Evolutionary conservation across 169 alveolate species (phyloP).

Genomic region (Plasmodium vivax): DNA sequence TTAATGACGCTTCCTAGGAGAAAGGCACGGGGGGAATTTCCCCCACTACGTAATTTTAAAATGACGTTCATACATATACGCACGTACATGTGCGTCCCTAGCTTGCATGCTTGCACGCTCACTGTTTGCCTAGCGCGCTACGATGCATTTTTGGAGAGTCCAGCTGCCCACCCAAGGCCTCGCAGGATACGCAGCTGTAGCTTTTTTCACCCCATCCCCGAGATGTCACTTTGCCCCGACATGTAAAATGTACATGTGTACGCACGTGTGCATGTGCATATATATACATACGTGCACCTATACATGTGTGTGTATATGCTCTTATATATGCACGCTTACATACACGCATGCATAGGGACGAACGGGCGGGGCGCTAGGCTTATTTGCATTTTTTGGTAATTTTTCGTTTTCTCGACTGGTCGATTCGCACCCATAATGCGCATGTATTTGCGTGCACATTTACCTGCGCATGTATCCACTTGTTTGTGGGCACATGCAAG

Average conservation of each 20-base stretch:
- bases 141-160: not conserved
- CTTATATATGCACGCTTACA: not conserved
- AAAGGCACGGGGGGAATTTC: not conserved
- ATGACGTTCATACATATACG: not conserved
- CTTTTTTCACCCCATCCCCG: not conserved
- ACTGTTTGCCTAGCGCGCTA: not conserved
- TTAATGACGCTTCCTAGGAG: not conserved
- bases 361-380: not conserved
- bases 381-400: not conserved
- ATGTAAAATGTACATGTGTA: not conserved
- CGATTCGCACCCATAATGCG: not conserved
- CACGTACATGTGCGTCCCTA: not conserved
- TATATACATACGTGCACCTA: not conserved
- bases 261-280: not conserved
- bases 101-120: not conserved
- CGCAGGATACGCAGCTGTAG: not conserved
- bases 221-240: not conserved
- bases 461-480: not conserved
- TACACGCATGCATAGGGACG: not conserved
- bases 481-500: not conserved
- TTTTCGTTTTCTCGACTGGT: not conserved
- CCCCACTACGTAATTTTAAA: not conserved
- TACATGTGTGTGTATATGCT: not conserved
- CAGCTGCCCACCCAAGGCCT: not conserved
- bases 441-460: not conserved